Evolutionary conservation across 1,139 yeast genomes (phyloP).

Genomic region (Pichia sp.): DNA sequence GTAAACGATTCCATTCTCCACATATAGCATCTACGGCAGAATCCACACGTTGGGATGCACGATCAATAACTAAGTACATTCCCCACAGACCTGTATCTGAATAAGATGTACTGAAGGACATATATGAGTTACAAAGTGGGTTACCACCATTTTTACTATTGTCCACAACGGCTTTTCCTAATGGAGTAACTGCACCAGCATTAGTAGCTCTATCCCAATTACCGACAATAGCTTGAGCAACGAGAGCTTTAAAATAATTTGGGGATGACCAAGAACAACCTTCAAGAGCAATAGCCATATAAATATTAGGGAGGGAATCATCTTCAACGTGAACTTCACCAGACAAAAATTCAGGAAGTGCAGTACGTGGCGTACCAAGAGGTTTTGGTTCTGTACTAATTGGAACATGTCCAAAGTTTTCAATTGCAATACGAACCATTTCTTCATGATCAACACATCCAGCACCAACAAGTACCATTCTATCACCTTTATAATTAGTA

Average conservation of each 20-base stretch:
- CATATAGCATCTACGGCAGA: slow-evolving; percentile 67
- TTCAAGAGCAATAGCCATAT: slow-evolving; percentile 92
- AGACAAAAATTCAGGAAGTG: slow-evolving; percentile 74
- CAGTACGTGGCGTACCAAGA: slow-evolving; percentile 71
- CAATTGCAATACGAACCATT: slow-evolving; percentile 68
- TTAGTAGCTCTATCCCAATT: slow-evolving; percentile 96
- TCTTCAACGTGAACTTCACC: slow-evolving; percentile 85
- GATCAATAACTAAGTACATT: slow-evolving; percentile 81
- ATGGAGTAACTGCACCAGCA: slow-evolving; percentile 60
- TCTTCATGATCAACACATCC: slow-evolving; percentile 89
- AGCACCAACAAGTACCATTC: slow-evolving; percentile 96
- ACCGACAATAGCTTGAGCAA: slow-evolving; percentile 94
- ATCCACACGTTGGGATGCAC: slow-evolving; percentile 56
- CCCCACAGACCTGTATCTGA: slow-evolving; percentile 99
- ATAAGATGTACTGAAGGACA: slow-evolving; percentile 95
- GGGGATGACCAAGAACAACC: slow-evolving; percentile 98
- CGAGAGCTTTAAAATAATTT: slow-evolving; percentile 91
- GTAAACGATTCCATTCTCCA: slow-evolving; percentile 84
- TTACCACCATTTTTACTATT: slow-evolving; percentile 42
- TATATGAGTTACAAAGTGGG: slow-evolving; percentile 83
- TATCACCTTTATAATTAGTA: slow-evolving; percentile 87
- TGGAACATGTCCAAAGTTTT: slow-evolving; percentile 71
- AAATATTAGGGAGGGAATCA: slow-evolving; percentile 78
- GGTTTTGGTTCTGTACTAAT: slow-evolving; percentile 58
- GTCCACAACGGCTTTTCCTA: slow-evolving; percentile 59